A percentile compares a stretch with the other conserved stretches of the same genome.
Evolutionary conservation across 352 stramenopile genomes (phyloP).

Genomic region (Phytophthora melonis): DNA sequence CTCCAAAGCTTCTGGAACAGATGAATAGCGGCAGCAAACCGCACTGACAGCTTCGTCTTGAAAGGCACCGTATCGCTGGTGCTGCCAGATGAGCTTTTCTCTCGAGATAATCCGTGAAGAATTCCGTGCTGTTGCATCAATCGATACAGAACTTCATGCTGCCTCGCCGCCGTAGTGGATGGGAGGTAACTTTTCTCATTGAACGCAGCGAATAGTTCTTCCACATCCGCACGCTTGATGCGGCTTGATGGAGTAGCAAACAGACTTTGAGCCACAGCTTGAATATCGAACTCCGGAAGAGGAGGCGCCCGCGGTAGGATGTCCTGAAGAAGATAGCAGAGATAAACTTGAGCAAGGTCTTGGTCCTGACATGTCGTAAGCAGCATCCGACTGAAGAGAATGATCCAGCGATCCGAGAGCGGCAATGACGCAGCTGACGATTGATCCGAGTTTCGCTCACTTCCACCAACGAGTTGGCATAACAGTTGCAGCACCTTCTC

Average conservation of each 20-base stretch:
- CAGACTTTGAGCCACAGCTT: conserved; percentile 16
- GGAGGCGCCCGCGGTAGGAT: conserved; percentile 28
- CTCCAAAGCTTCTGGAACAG: conserved; percentile 44
- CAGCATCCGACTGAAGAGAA: conserved; percentile 36
- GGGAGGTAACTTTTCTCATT: conserved; percentile 6
- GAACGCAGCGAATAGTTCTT: conserved; percentile 24
- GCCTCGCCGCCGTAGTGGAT: conserved; percentile 22
- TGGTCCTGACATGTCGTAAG: conserved; percentile 21
- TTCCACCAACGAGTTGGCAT: conserved; percentile 33
- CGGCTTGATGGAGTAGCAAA: conserved; percentile 3
- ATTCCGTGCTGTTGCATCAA: conserved; percentile 27
- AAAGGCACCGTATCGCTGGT: background rate
- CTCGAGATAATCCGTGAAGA: conserved; percentile 3
- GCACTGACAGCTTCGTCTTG: conserved; percentile 23
- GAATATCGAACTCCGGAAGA: conserved; percentile 12
- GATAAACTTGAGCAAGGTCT: conserved; percentile 34
- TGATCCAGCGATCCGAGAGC: conserved; percentile 43
- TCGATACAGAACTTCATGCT: conserved; percentile 37
- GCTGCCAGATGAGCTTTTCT: background rate
- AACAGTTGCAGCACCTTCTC: conserved; percentile 47
- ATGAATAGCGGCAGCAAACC: conserved; percentile 32
- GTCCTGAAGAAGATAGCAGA: conserved; percentile 44
- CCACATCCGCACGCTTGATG: background rate
- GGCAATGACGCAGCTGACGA: background rate
- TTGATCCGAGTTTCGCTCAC: background rate